phyloP scores from a whole-genome alignment of 495 filamentous ascomycete species.

The Aspergillus diversus region DNA sequence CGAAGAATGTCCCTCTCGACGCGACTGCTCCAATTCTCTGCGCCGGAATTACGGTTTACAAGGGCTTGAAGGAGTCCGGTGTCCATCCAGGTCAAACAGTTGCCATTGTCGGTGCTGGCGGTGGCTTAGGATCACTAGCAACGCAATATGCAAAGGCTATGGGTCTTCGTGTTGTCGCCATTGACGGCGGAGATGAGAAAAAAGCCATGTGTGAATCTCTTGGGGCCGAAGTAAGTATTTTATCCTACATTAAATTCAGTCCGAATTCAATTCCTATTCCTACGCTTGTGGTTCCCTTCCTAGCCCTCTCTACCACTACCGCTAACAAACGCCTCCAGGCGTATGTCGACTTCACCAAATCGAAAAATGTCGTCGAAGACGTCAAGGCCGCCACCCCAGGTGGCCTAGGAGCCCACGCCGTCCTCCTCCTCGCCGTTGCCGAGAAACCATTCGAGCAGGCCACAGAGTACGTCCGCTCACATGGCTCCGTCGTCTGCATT shows the following conservation, averaged over 20 bases:
- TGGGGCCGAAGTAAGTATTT: conserved; percentile 54
- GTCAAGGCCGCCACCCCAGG: conserved; percentile 78
- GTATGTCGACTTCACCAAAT: conserved; percentile 78
- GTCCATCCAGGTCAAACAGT: conserved; percentile 75
- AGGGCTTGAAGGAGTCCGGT: conserved; percentile 84
- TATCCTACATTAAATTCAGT: not conserved
- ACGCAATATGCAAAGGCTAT: conserved; percentile 88
- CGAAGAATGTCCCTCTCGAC: conserved; percentile 74
- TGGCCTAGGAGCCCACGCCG: conserved; percentile 84
- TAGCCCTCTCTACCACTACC: not conserved
- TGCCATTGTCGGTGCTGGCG: conserved; percentile 86
- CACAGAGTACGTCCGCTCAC: conserved; percentile 78
- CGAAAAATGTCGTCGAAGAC: conserved; percentile 75
- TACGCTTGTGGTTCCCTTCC: too few relatives aligned
- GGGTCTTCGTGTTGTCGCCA: conserved; percentile 77
- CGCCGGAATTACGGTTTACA: conserved; percentile 92
- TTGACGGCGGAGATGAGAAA: conserved; percentile 83
- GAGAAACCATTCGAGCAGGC: conserved; percentile 97
- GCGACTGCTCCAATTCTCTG: conserved; percentile 81
- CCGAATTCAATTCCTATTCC: not conserved
- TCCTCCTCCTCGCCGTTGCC: conserved; percentile 78
- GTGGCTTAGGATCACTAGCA: conserved; percentile 81
- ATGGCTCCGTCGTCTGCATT: conserved; percentile 80
- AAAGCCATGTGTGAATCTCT: conserved; percentile 64
- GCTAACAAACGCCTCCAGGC: conserved; percentile 30